phyloP scores from a whole-genome alignment of 164 flowering plant species.

The Euptelea pleiosperma region DNA sequence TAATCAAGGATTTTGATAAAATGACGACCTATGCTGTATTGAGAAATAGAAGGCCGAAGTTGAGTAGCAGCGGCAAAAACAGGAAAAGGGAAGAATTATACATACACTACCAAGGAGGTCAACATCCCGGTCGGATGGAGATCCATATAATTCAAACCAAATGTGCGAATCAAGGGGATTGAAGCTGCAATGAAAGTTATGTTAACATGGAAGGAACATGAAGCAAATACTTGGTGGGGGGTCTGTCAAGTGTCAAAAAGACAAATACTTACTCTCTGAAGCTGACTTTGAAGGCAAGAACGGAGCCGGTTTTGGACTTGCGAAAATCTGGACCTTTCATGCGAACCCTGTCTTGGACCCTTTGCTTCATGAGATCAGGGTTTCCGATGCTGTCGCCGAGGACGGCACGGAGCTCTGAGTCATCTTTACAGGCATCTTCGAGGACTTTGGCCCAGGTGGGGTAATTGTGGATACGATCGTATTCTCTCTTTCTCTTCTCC shows the following conservation, averaged over 20 bases:
- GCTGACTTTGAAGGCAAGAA: conserved; percentile 88
- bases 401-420: conserved; percentile 72
- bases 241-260: no score
- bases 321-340: conserved; percentile 64
- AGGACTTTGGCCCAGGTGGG: conserved; percentile 91
- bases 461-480: conserved; percentile 63
- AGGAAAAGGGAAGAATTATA: conserved; percentile 2
- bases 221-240: no score
- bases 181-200: conserved; percentile 66
- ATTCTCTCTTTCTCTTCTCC: conserved; percentile 77
- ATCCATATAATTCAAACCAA: conserved; percentile 87
- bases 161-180: conserved; percentile 76
- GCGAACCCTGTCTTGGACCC: conserved; percentile 74
- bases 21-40: no score
- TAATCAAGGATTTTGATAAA: neutral
- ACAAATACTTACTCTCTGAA: conserved; percentile 94
- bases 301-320: conserved; percentile 80
- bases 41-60: neutral
- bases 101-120: conserved; percentile 88
- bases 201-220: no score
- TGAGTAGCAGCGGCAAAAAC: neutral
- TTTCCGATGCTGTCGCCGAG: conserved; percentile 92
- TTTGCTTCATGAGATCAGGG: conserved; percentile 87
- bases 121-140: conserved; percentile 88
- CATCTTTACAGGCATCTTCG: conserved; percentile 76